Conservation (phyloP, 495 filamentous ascomycete genomes). For the Aspergillus sclerotioniger region DNA sequence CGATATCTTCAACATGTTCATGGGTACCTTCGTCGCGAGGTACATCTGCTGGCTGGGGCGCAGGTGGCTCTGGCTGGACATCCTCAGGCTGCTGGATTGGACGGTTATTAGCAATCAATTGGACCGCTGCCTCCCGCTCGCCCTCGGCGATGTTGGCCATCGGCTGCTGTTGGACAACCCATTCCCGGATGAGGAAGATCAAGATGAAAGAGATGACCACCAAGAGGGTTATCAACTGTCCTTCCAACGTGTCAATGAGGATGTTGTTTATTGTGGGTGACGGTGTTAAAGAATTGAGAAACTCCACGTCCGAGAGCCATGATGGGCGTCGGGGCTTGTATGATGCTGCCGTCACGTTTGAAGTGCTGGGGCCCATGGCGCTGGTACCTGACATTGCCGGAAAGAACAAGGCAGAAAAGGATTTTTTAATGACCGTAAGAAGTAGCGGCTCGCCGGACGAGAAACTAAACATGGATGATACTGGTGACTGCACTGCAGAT, state of each 20-base stretch:
- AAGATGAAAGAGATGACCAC: constrained; percentile 92
- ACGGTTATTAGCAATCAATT: constrained; percentile 41
- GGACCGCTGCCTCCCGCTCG: constrained; percentile 44
- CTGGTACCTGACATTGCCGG: constrained; percentile 32
- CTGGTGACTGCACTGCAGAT: constrained; percentile 30
- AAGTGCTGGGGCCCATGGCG: constrained; percentile 17
- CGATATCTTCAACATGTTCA: not conserved
- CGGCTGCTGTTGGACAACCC: constrained; percentile 96
- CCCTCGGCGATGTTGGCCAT: constrained; percentile 59
- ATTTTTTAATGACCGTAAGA: constrained; percentile 46
- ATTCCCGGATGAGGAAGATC: constrained; percentile 93
- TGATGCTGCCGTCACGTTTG: constrained; percentile 24
- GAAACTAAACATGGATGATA: constrained; percentile 44
- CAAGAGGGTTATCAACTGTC: constrained; percentile 85
- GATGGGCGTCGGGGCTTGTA: constrained; percentile 39
- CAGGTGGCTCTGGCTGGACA: constrained; percentile 5
- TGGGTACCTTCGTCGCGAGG: constrained; percentile 13
- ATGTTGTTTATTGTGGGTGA: constrained; percentile 72
- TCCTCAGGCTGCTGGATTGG: constrained; percentile 23
- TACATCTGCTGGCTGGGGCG: constrained; percentile 8
- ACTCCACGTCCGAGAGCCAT: constrained; percentile 67
- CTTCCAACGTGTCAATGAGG: constrained; percentile 82
- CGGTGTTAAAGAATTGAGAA: constrained; percentile 71
- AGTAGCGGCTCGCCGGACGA: constrained; percentile 48
- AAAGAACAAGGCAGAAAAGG: constrained; percentile 39